A percentile compares a stretch with the other conserved stretches of the same genome.
Conservation (phyloP, 495 filamentous ascomycete genomes). For the Neurospora discreta region DNA sequence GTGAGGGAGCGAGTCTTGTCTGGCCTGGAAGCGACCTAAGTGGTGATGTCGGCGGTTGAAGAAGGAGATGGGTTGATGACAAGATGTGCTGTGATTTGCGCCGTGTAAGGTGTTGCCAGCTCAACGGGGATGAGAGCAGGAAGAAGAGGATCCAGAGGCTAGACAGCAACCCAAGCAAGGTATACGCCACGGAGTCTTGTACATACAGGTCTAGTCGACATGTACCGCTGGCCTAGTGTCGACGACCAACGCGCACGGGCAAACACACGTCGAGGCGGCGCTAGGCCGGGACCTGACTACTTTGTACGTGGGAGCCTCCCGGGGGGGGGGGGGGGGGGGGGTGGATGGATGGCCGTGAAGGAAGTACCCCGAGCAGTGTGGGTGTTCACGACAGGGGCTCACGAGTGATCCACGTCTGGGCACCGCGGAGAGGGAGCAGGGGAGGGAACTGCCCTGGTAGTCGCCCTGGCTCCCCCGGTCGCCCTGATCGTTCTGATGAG, state of each 20-base stretch:
- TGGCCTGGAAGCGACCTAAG: neutral
- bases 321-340: neutral
- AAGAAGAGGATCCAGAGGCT: neutral
- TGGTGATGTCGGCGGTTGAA: neutral
- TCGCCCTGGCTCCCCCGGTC: neutral
- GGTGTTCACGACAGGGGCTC: neutral
- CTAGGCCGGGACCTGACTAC: neutral
- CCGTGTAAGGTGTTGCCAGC: neutral
- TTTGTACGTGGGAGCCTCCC: neutral
- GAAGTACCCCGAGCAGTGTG: neutral
- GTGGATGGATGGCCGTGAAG: constrained; percentile 3
- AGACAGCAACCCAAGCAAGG: neutral
- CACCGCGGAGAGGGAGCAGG: constrained; percentile 1
- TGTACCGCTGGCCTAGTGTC: neutral
- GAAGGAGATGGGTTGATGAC: neutral
- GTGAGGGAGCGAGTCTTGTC: constrained; percentile 4
- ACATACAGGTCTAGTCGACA: neutral
- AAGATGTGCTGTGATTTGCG: constrained; percentile 1
- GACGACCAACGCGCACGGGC: neutral
- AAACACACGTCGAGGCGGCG: neutral
- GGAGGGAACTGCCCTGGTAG: neutral
- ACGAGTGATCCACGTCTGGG: neutral
- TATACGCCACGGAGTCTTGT: neutral
- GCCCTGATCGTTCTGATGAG: neutral
- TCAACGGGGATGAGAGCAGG: neutral